Base-by-base conservation (phyloP, 139 green algal genomes). In the Nannochloris sp. region DNA sequence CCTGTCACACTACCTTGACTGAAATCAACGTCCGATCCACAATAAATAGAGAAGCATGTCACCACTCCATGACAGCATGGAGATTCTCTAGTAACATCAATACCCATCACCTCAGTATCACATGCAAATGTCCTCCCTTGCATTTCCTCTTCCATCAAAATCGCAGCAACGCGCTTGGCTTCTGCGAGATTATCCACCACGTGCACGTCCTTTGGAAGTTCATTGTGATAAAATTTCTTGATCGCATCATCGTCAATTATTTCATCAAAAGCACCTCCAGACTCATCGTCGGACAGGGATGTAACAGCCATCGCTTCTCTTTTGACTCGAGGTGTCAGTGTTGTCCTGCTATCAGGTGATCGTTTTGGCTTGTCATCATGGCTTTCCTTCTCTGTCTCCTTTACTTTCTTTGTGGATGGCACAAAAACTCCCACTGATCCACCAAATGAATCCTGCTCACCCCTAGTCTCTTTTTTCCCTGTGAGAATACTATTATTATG, bases 21-120 rank as follows among this genome's bases (percentile, higher is more conserved):
- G 66, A 93, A 93, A 78, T 96, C 48, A 3, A 86, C 53, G 44
- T 81, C 74, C 0, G 71, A 66, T 1, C 92, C 91, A 51, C 73
- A 75, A 58, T 95, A 97, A 12, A 96, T 63, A 1, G 86, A 91
- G 34, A 97, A 89, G 76, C 87, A 96, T 49, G 83, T 94, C 24
- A 96, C 85, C 1, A 37, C 56, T 46, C 93, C 93, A 62, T 98
- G 92, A 5, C 91, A 89, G 36, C 90, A 87, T 3, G 92, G 90
- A 2, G 79, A 93, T 70, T 97, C 62, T 25, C 78, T 71, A 51
- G 74, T 86, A 14, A 98, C 76, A 53, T 98, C 87, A 25, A 98
- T 97, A 66, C 83, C 63, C 48, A 66, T 71, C 43, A 95, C 89
- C 81, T 96, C 89, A 19, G 89, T 96, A 71, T 96, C 89, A 71